Percentiles rank a stretch among this genome's conserved stretches.
These are phyloP conservation scores for Hevea brasiliensis DNA, from an alignment of 345 rosid genomes.

Conservation along the genomic window DNA sequence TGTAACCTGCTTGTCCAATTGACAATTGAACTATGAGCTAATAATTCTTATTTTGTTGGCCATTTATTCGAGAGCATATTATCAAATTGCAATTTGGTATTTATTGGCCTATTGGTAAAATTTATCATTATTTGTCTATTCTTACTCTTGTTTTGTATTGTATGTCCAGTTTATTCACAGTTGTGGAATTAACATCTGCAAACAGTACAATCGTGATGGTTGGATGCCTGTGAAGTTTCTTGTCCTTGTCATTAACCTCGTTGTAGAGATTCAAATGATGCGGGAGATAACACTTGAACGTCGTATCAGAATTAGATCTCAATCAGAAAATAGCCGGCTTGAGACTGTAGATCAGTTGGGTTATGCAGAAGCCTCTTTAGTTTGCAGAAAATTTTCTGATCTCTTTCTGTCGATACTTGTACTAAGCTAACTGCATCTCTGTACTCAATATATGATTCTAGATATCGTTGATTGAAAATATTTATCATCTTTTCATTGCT, in stretches of 20 bases:
- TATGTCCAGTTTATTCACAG: constrained; percentile 61
- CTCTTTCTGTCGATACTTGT: constrained; percentile 58
- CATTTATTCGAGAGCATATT: not conserved
- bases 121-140: not conserved
- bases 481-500: constrained; percentile 14
- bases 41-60: not conserved
- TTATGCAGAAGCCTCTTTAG: constrained; percentile 32
- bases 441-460: not conserved
- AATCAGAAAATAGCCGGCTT: constrained; percentile 25
- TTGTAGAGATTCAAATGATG: constrained; percentile 61
- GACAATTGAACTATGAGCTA: not conserved
- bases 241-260: constrained; percentile 54
- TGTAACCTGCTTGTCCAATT: not conserved
- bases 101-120: not conserved
- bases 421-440: constrained; percentile 18
- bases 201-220: constrained; percentile 41
- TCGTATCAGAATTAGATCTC: constrained; percentile 29
- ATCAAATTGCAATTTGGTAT: not conserved
- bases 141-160: constrained; percentile 18
- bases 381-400: constrained; percentile 44
- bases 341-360: constrained; percentile 36
- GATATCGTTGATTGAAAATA: not conserved
- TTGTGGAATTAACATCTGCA: constrained; percentile 42
- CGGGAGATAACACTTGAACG: constrained; percentile 43
- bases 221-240: constrained; percentile 62